Evolutionary conservation across 2,329 filamentous ascomycete genomes (phyloP).

Genomic region (Didymella pomorum): DNA sequence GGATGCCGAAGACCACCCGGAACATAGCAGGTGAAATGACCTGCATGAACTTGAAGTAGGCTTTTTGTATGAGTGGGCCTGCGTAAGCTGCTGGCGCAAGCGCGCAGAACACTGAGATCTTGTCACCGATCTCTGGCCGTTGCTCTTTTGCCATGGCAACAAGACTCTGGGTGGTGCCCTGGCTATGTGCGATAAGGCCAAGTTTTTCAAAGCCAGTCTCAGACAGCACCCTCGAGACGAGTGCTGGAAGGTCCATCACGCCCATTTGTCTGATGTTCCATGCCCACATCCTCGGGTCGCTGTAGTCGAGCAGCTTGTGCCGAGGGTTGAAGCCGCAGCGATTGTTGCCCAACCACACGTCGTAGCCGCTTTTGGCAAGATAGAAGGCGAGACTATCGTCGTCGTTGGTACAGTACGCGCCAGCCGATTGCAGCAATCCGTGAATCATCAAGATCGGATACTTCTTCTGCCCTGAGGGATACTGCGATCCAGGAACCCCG

Average conservation of each 20-base stretch:
- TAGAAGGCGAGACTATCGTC: conserved; percentile 91
- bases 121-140: conserved; percentile 80
- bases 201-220: conserved; percentile 86
- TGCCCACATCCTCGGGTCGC: conserved; percentile 91
- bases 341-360: conserved; percentile 96
- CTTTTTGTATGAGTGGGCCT: conserved; percentile 82
- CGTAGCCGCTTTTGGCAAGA: conserved; percentile 89
- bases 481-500: conserved; percentile 37
- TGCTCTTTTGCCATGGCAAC: conserved; percentile 91
- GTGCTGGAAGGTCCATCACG: conserved; percentile 82
- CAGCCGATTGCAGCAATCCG: conserved; percentile 85
- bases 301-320: conserved; percentile 73
- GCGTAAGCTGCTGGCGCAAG: conserved; percentile 91
- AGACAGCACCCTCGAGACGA: conserved; percentile 78
- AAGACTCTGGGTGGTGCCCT: conserved; percentile 88
- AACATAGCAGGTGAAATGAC: conserved; percentile 79
- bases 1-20: conserved; percentile 85
- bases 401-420: conserved; percentile 89
- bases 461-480: conserved; percentile 60
- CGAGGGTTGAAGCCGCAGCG: conserved; percentile 83
- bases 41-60: conserved; percentile 92
- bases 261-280: conserved; percentile 98
- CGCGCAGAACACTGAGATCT: conserved; percentile 88
- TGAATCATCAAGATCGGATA: conserved; percentile 90
- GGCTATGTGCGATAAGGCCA: conserved; percentile 84